Percentiles rank a stretch among this genome's conserved stretches.
Conservation (phyloP, 257 asterid species). For the Thymus quinquecostatus region DNA sequence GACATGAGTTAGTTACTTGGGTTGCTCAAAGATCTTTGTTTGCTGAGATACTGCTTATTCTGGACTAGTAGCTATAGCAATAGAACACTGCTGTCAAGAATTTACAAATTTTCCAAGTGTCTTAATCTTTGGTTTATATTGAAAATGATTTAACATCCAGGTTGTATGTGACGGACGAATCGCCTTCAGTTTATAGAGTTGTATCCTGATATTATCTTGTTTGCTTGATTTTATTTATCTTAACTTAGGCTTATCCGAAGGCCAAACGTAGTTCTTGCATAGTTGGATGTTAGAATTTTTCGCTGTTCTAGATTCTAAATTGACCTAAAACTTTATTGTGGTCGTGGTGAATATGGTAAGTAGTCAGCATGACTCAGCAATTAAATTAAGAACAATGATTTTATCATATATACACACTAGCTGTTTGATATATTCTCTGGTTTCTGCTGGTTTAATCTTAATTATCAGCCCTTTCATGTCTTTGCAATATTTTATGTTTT, state of each 20-base stretch:
- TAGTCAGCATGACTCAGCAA: slow-evolving; percentile 15
- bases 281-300: not conserved
- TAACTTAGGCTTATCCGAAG: not conserved
- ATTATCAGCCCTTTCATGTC: slow-evolving; percentile 8
- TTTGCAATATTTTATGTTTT: slow-evolving; percentile 8
- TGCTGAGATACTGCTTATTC: slow-evolving; percentile 20
- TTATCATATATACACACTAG: not conserved
- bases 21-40: slow-evolving; percentile 18
- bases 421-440: slow-evolving; percentile 8
- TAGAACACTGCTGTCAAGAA: slow-evolving; percentile 21
- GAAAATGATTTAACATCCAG: slow-evolving; percentile 16
- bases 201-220: slow-evolving; percentile 14
- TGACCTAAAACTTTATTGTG: slow-evolving; percentile 5
- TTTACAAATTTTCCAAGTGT: not conserved
- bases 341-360: slow-evolving; percentile 18
- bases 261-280: slow-evolving; percentile 17
- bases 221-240: slow-evolving; percentile 13
- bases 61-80: slow-evolving; percentile 8
- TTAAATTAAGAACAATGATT: not conserved
- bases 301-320: slow-evolving; percentile 15
- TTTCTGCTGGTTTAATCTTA: slow-evolving; percentile 23
- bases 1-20: slow-evolving; percentile 17
- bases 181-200: not conserved
- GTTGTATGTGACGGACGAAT: slow-evolving; percentile 15
- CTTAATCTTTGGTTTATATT: slow-evolving; percentile 14